Percentiles rank a stretch among this genome's conserved stretches.
Conservation (phyloP, 164 flowering plant species). For the Paratinospora sagittata region DNA sequence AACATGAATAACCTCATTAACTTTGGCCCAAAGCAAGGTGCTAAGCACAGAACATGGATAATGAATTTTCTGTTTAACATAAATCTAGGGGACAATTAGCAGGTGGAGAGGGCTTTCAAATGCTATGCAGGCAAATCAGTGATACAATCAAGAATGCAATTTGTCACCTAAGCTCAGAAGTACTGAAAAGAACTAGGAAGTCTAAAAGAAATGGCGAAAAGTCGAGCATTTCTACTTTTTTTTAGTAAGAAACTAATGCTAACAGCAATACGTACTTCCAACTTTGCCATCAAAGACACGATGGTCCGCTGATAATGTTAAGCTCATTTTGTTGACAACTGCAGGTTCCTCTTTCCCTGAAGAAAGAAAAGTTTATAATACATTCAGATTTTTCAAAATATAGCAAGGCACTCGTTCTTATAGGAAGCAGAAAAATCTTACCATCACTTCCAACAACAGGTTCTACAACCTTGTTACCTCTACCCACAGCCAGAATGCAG, state of each 20-base stretch:
- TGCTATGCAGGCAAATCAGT: background rate
- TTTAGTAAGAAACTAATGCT: background rate
- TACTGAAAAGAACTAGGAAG: background rate
- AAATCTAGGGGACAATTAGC: too few species aligned
- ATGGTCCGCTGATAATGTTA: conserved; percentile 90
- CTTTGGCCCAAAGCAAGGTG: background rate
- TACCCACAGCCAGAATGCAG: conserved; percentile 92
- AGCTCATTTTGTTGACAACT: conserved; percentile 68
- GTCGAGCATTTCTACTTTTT: background rate
- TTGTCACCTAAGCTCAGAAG: background rate
- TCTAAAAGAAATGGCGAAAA: background rate
- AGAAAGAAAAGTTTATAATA: conserved; percentile 1
- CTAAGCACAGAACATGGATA: background rate
- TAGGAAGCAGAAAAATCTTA: conserved; percentile 23
- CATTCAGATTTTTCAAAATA: background rate
- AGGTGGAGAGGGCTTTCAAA: background rate
- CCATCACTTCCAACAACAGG: conserved; percentile 66
- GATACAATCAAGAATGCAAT: background rate
- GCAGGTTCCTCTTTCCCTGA: conserved; percentile 73
- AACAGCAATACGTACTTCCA: conserved; percentile 49
- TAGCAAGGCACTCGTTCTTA: background rate
- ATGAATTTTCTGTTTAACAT: background rate
- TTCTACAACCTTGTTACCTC: conserved; percentile 87
- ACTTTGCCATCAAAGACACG: conserved; percentile 91
- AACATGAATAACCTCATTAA: conserved; percentile 6